These are phyloP conservation scores for Pseudognaphalium luteoalbum DNA, from an alignment of 129 eudicot species.

Conservation along the genomic window DNA sequence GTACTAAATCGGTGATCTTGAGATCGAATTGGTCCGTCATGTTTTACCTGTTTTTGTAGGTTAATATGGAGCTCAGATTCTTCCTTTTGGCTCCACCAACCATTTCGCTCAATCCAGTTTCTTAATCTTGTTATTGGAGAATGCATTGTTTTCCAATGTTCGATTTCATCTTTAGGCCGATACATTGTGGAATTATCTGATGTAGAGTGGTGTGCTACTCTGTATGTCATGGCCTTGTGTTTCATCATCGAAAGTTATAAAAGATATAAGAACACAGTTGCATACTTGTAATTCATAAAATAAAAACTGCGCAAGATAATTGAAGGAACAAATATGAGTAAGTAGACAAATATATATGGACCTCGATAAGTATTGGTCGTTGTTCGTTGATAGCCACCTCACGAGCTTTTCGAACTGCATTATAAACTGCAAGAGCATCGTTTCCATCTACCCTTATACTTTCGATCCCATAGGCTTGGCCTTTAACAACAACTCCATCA, in stretches of 20 bases:
- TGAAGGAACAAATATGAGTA: not conserved
- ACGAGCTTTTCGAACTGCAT: conserved; percentile 2
- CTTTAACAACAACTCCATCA: conserved; percentile 7
- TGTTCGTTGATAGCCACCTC: conserved; percentile 5
- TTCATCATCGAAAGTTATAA: not conserved
- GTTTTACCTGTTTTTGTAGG: not conserved
- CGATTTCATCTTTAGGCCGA: conserved; percentile 11
- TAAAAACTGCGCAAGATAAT: not conserved
- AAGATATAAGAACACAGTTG: not conserved
- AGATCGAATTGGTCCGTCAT: not conserved
- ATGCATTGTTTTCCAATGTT: not conserved
- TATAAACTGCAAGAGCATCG: conserved; percentile 8
- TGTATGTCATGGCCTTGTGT: conserved; percentile 7
- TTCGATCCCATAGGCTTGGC: conserved; percentile 6
- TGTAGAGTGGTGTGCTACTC: conserved; percentile 15
- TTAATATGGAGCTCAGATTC: not conserved
- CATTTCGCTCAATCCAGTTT: conserved; percentile 15
- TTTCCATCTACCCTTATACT: conserved; percentile 9
- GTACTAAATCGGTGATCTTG: not conserved
- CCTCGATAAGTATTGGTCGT: conserved; percentile 15
- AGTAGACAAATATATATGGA: not conserved
- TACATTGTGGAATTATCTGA: conserved; percentile 4
- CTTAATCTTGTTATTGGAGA: conserved; percentile 15
- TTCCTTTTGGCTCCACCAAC: conserved; percentile 15
- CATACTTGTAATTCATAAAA: not conserved